Evolutionary conservation across 257 asterid species (phyloP), one percentile per base, ranked within the genome.

Genomic region (Ballota nigra): DNA sequence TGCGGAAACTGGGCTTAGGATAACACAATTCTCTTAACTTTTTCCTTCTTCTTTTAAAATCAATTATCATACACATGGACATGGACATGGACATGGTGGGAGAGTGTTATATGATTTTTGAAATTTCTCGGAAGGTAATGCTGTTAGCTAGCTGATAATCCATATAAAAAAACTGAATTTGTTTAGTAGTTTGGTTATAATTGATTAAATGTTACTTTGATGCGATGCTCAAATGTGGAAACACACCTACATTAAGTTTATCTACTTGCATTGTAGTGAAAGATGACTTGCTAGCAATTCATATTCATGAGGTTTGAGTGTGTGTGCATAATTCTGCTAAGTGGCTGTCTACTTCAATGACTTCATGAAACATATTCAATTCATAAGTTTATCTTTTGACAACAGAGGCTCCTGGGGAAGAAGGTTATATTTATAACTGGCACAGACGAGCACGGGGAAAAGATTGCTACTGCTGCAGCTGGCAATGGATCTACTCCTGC

Each of bases 391-490:
- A 9, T 75, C 29, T 66, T 49, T 77, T 43, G 60, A 64, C 66
- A 67, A 70, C 80, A 94, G 99, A 89, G 99, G 84, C 97, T 94
- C 81, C 73, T 77, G 0, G 96, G 87, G 53, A 94, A 84, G 83
- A 88, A 86, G 81, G 97, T 94, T 76, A 80, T 89, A 71, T 94
- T 91, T 59, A 75, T 91, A 68, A 91, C 99, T 15, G 99, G 99
- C 73, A 94, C 99, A 4, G 99, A 94, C 53, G 99, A 94, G 82
- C 99, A 91, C 31, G 99, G 99, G 1, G 99, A 94, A 53, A 94
- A 94, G 88, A 94, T 94, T 79, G 95, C 99, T 59, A 82, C 67
- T 68, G 96, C 99, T 23, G 96, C 97, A 19, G 90, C 86, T 77
- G 93, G 85, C 36, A 84, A 71, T 76, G 97, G 90, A 76, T 84